These are phyloP conservation scores for Tephrocybe sp. DNA, from an alignment of 768 basidiomycete genomes.

Conservation along the genomic window DNA sequence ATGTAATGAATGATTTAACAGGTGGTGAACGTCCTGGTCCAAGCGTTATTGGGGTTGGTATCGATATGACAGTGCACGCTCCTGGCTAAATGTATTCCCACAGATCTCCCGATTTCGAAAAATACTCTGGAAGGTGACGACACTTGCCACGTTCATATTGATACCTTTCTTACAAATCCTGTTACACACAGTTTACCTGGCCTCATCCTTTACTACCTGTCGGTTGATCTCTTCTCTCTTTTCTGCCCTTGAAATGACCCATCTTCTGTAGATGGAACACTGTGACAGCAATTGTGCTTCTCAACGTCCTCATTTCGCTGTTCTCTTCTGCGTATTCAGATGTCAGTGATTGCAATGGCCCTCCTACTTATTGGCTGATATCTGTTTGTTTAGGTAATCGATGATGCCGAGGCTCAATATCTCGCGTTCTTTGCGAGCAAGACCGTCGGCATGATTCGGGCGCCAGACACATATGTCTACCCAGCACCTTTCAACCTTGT, in stretches of 20 bases:
- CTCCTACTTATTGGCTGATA: background rate
- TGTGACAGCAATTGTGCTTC: conserved; percentile 76
- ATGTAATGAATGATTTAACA: conserved; percentile 24
- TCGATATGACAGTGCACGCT: background rate
- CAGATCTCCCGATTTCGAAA: conserved; percentile 68
- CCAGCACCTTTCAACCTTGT: conserved; percentile 93
- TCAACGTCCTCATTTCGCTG: conserved; percentile 94
- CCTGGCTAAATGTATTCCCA: background rate
- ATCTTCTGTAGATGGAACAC: conserved; percentile 75
- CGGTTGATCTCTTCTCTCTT: conserved; percentile 24
- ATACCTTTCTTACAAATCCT: background rate
- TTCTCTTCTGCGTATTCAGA: conserved; percentile 93
- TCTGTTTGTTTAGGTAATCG: conserved; percentile 54
- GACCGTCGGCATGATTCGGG: conserved; percentile 81
- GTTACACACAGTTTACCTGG: conserved; percentile 46
- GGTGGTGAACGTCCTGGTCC: conserved; percentile 72
- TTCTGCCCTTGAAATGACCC: conserved; percentile 1
- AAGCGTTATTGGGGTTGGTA: conserved; percentile 78
- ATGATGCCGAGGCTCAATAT: conserved; percentile 88
- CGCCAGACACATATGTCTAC: conserved; percentile 84
- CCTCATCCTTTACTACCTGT: conserved; percentile 80
- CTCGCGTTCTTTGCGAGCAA: conserved; percentile 89
- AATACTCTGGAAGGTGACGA: conserved; percentile 48
- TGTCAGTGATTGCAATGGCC: conserved; percentile 39
- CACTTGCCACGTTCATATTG: background rate